Base-by-base conservation (phyloP, 768 basidiomycete species). In the Daedaleopsis nitida region DNA sequence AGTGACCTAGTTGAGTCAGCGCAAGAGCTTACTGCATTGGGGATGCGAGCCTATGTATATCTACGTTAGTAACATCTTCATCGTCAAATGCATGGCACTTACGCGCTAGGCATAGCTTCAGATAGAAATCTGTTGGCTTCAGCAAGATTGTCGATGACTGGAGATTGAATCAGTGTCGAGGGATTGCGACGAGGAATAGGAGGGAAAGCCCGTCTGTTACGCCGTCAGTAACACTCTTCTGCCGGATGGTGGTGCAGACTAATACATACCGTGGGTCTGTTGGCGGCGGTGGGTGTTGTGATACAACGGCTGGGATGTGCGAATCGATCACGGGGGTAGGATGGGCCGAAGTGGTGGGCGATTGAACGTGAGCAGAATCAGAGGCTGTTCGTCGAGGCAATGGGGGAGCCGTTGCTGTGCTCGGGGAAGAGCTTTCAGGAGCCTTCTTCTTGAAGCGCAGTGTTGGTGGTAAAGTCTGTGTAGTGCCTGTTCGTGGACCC, bases 61-160 rank as follows among this genome's bases (percentile, higher is more conserved):
- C 3, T 21, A 8, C 55, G 66, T 67, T n/a, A 66, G 64, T 24
- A 55, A 14, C 13, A 38, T 13, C 43, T 43, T 24, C 48, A 38
- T 27, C 10, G 7, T 39, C 9, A 32, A 0, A 37, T 39, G 19
- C 32, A 32, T 52, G 24, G 3, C 9, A 72, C 76, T 47, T 62
- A 83, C 82, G 70, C 70, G 11, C 70, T 9, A 44, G 80, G 79
- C 77, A 82, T 80, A 9, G 80, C 65, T 2, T 57, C 57, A 11
- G 70, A 67, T 39, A 83, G 67, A 57, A 82, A 80, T 1, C 69
- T 62, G 12, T 79, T 74, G 21, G 73, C 75, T 48, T 70, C 72
- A 0, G 57, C 62, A 38, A 60, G 39, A 17, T 60, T 16, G 13
- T 68, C 64, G 6, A 58, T 57, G 16, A 58, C 58, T 12, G 61